Evolutionary conservation across 352 stramenopile genomes (phyloP).

Genomic region (Pythium rishiriense): DNA sequence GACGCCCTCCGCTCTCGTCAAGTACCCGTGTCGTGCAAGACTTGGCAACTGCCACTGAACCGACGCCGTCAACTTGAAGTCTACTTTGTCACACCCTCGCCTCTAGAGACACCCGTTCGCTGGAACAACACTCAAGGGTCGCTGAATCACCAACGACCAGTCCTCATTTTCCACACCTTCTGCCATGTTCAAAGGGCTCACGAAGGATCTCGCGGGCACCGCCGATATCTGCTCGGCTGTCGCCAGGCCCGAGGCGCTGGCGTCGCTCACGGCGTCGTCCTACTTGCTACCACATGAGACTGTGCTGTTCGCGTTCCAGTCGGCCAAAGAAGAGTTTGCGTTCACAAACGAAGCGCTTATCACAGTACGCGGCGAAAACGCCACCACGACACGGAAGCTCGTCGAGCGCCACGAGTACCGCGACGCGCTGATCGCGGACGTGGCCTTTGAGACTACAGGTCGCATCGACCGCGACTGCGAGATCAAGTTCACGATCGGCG

Average conservation of each 20-base stretch:
- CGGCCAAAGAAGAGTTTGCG: conserved; percentile 26
- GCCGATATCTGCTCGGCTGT: conserved; percentile 26
- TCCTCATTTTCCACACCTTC: too few relatives aligned
- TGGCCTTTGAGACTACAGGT: conserved; percentile 23
- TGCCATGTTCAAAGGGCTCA: conserved; percentile 26
- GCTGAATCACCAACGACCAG: too few relatives aligned
- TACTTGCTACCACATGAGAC: conserved; percentile 21
- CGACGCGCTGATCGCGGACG: conserved; percentile 11
- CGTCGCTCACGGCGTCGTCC: conserved; percentile 9
- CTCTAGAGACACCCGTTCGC: too few relatives aligned
- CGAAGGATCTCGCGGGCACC: conserved; percentile 22
- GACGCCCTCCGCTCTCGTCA: too few relatives aligned
- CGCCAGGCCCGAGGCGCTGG: neutral
- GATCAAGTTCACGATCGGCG: conserved; percentile 25
- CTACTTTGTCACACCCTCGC: too few relatives aligned
- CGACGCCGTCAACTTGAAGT: too few relatives aligned
- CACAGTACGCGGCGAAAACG: conserved; percentile 13
- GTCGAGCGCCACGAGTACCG: conserved; percentile 28
- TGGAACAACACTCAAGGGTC: too few relatives aligned
- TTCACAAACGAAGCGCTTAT: conserved; percentile 28
- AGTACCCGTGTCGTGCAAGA: too few relatives aligned
- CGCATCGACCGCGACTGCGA: conserved; percentile 30
- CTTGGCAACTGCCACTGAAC: too few relatives aligned
- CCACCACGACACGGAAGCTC: conserved; percentile 27
- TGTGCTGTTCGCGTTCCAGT: conserved; percentile 27